Evolutionary conservation across 345 rosid species (phyloP), one percentile per base, ranked within the genome.

Genomic region (Iberis pinnata): DNA sequence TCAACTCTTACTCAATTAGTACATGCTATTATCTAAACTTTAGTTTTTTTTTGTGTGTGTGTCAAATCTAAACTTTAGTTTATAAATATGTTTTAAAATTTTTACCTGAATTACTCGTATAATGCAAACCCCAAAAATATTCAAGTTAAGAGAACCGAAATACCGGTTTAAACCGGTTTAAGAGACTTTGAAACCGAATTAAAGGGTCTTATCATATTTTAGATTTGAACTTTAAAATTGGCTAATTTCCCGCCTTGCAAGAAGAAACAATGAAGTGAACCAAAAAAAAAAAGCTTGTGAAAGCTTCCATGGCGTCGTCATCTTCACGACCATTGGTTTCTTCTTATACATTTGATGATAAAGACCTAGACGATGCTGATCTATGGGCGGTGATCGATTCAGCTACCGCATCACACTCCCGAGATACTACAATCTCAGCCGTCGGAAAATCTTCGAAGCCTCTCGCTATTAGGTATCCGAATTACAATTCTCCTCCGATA

Each of bases 311-410:
- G 71, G 71, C 65, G 54, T 45, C 65, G 18, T 44, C 69, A 14
- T 41, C 59, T 31, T 43, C 70, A 33, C 59, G 56, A 46, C 57
- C 73, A 9, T 36, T 52, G 18, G 38, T 40, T 26, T 36, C 68
- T 29, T 61, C 66, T 18, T 67, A 58, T 26, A 37, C 72, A 49
- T 67, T 86, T 48, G 95, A 86, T 65, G 98, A 87, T 69, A 88
- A 80, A 42, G 89, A 90, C 37, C 81, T 92, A 18, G 98, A 92
- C 65, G 98, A 92, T 64, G 96, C 93, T 39, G 80, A 89, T 37
- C 56, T 92, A 29, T 88, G 98, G 98, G 96, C 95, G 12, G 80
- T 88, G 4, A 83, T 92, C 43, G 98, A 88, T 76, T 81, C 95
- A 29, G 89, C 95, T 33, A 92, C 84, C 44, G 86, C 95, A 15